These are phyloP conservation scores for Choiromyces venosus DNA, from an alignment of 495 filamentous ascomycete genomes.

Conservation along the genomic window DNA sequence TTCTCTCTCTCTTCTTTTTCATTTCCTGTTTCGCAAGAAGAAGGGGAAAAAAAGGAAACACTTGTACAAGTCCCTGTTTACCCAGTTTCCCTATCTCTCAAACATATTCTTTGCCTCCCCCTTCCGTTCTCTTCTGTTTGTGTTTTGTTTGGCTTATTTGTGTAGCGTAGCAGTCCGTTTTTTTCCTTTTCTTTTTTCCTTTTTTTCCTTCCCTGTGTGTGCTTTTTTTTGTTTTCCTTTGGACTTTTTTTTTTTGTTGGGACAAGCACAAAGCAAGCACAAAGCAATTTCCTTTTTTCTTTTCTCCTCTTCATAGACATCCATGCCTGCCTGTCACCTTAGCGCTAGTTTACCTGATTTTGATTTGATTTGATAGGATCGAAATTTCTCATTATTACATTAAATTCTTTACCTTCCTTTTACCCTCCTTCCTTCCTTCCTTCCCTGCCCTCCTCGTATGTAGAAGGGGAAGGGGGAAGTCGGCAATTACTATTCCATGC, in stretches of 20 bases:
- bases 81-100: not conserved
- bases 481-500: not conserved
- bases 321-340: not conserved
- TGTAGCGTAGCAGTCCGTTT: not conserved
- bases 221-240: not conserved
- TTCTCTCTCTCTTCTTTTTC: not conserved
- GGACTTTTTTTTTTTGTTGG: not conserved
- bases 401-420: not conserved
- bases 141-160: not conserved
- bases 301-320: not conserved
- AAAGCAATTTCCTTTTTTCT: not conserved
- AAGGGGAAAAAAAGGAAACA: no score
- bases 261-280: not conserved
- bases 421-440: not conserved
- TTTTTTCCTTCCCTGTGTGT: no score
- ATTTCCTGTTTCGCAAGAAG: not conserved
- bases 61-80: not conserved
- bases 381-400: not conserved
- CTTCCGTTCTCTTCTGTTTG: not conserved
- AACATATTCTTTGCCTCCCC: not conserved
- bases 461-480: not conserved
- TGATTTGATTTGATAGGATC: not conserved
- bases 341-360: not conserved
- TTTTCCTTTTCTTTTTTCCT: not conserved
- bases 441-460: not conserved